Base-by-base conservation (phyloP, 345 rosid genomes). In the Carallia brachiata region DNA sequence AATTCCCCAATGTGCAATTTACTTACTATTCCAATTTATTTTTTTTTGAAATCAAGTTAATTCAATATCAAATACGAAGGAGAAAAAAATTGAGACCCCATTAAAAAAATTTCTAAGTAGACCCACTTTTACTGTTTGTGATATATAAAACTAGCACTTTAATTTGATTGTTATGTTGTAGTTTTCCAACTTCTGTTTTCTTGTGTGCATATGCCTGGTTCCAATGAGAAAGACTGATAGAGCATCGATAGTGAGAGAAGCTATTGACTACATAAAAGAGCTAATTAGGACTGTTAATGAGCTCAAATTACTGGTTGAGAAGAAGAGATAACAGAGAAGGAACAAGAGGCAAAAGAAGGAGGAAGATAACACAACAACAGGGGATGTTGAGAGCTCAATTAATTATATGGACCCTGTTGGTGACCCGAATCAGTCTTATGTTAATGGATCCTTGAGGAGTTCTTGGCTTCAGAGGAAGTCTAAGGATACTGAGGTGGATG, bases 391-490 rank as follows among this genome's bases (percentile, higher is more conserved):
- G 73, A 71, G 77, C 76, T 56, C 60, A 27, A 56, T 56, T 56
- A 55, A 76, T 12, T 68, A 77, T 66, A 70, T 76, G 48, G 90
- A 86, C 64, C 70, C 78, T 0, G 53, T 73, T 2, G 85, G 65
- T 34, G 84, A 85, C 40, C 82, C 77, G 23, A 84, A 90, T 44
- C 87, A 88, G 15, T 85, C 86, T 30, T 56, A 44, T 59, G 86
- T 76, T 3, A 72, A 69, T 48, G 75, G 83, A 61, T 80, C 92
- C 0, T 59, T 89, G 55, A 87, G 97, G 70, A 90, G 92, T 77
- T 90, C 97, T 54, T 92, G 96, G 96, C 86, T 92, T 15, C 90
- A 95, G 78, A 86, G 97, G 79, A 92, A 92, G 71, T 87, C 99
- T 1, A 92, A 87, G 80, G 92, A 83, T 37, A 83, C 91, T 1